These are phyloP conservation scores for Eucalyptus marginata DNA, from an alignment of 345 rosid genomes.

Conservation along the genomic window DNA sequence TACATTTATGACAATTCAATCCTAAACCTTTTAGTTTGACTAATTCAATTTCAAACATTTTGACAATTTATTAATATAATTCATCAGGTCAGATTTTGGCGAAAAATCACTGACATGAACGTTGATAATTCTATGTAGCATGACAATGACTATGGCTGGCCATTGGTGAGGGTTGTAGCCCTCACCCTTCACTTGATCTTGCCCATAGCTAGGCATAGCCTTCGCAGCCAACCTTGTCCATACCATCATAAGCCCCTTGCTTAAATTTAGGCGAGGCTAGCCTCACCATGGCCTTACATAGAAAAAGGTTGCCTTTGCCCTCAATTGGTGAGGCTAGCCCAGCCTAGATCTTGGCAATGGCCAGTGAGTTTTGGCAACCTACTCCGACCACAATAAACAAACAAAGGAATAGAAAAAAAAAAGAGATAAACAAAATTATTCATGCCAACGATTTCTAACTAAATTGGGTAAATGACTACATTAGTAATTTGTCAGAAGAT, in stretches of 20 bases:
- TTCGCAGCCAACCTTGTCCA: neutral
- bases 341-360: neutral
- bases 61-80: too few relatives aligned
- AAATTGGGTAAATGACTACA: too few relatives aligned
- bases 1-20: too few relatives aligned
- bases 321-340: neutral
- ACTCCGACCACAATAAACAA: neutral
- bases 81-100: rapidly evolving
- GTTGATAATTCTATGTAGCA: neutral
- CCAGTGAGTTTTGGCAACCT: neutral
- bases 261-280: neutral
- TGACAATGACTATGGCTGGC: neutral
- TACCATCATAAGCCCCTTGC: neutral
- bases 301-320: too few relatives aligned
- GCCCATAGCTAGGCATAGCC: neutral
- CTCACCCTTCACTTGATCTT: too few relatives aligned
- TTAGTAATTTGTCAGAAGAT: rapidly evolving
- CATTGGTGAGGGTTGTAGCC: neutral
- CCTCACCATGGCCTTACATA: neutral
- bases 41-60: too few relatives aligned
- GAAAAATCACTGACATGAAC: too few relatives aligned
- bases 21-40: too few relatives aligned
- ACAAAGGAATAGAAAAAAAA: neutral
- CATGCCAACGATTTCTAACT: too few relatives aligned
- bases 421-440: neutral